Evolutionary conservation across 257 asterid genomes (phyloP).

Genomic region (Apocynum venetum): DNA sequence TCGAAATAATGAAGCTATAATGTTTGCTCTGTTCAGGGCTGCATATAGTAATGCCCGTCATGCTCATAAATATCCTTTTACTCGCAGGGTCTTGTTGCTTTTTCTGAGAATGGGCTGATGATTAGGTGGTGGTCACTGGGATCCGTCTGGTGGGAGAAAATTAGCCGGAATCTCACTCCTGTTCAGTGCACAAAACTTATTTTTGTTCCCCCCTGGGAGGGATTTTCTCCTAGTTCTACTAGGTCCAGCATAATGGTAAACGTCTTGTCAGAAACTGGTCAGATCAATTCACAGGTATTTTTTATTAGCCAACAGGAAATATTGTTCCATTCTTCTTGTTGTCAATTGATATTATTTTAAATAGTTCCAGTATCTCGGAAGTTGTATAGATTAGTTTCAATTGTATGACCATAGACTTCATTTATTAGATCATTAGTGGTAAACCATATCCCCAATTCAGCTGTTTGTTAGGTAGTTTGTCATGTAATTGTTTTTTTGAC

Average conservation of each 20-base stretch:
- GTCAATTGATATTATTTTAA: not conserved
- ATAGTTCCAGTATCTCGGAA: not conserved
- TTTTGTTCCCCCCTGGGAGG: conserved; percentile 94
- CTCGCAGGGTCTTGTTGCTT: conserved; percentile 85
- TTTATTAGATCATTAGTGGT: too few species aligned
- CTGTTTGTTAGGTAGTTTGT: not conserved
- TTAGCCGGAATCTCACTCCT: conserved; percentile 73
- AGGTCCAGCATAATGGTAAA: conserved; percentile 81
- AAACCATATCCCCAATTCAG: not conserved
- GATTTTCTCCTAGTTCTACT: conserved; percentile 79
- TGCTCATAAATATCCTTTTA: conserved; percentile 11
- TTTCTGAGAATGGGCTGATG: conserved; percentile 88
- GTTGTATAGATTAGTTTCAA: not conserved
- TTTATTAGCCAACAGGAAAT: not conserved
- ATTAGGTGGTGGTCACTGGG: conserved; percentile 98
- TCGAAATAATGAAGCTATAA: not conserved
- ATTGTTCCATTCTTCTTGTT: conserved; percentile 8
- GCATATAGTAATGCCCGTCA: not conserved
- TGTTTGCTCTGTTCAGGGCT: too few species aligned
- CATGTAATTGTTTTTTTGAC: not conserved
- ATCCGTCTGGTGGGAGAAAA: conserved; percentile 97
- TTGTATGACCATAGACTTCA: not conserved
- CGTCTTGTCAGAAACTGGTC: conserved; percentile 40
- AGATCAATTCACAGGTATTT: conserved; percentile 55
- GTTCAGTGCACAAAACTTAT: conserved; percentile 92